Evolutionary conservation across 352 stramenopile genomes (phyloP), one percentile per base, ranked within the genome.

Genomic region (Pilasporangium apinafurcum): DNA sequence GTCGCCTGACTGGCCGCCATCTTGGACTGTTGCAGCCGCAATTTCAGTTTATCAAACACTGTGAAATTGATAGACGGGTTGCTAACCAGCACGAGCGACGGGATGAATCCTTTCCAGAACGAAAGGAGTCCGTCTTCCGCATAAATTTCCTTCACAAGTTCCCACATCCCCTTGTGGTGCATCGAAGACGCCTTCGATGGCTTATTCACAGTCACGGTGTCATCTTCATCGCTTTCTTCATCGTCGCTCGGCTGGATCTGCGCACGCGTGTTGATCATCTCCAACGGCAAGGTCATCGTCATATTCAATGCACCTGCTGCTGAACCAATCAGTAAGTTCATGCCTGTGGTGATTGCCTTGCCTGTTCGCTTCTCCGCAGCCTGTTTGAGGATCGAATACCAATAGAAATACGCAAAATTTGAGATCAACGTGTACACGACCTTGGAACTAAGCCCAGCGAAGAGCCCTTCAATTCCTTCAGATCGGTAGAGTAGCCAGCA

Each of bases 31-130:
- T 80, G 75, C 44, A 86, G 37, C 22, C 68, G 56, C 32, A 86
- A 53, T 55, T 95, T 95, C 26, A 95, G 63, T 42, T 75, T 75
- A 59, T 95, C 82, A 36, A 92, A 95, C 35, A 90, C 68, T 14
- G 83, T 92, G 51, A 87, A 95, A 61, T 94, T 93, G 57, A 95
- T 95, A 25, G 82, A 86, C 22, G 83, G 83, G 55, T 95, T 95
- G 57, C 64, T 88, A 17, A 89, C 83, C 37, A 95, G 72, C 48
- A 95, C 71, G 22, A 95, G 59, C n/a, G 82, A 92, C 37, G 83
- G 82, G 17, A 93, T 56, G 44, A 86, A 89, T n/a, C 83, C 83
- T 31, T 91, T 87, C 83, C 83, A 95, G 53, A 95, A 92, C 10
- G 82, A 81, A 29, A 68, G 44, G 12, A 88, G 45, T 5, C 78